phyloP scores from a whole-genome alignment of 2,329 filamentous ascomycete genomes.

The Penicillium sp. region DNA sequence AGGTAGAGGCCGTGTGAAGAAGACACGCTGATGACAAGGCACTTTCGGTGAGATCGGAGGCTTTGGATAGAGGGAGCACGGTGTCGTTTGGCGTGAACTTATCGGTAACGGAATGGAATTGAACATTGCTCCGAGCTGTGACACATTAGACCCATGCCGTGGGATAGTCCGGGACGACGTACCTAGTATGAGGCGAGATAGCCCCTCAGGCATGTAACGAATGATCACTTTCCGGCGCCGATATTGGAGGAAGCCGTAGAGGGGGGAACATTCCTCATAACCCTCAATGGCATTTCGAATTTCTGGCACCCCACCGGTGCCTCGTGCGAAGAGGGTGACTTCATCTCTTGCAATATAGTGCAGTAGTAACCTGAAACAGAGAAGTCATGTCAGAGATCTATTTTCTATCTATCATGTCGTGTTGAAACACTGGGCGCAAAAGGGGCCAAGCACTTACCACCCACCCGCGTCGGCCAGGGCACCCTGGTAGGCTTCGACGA shows the following conservation, averaged over 20 bases:
- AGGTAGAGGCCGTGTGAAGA: slow-evolving; percentile 82
- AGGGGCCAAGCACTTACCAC: slow-evolving; percentile 67
- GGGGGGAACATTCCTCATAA: slow-evolving; percentile 80
- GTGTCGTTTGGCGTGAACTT: slow-evolving; percentile 84
- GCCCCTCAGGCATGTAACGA: slow-evolving; percentile 88
- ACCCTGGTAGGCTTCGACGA: slow-evolving; percentile 82
- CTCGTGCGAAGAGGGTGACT: slow-evolving; percentile 73
- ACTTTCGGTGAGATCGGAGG: slow-evolving; percentile 82
- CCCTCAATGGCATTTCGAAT: slow-evolving; percentile 74
- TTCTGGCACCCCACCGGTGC: slow-evolving; percentile 80
- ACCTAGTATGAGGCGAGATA: slow-evolving; percentile 93
- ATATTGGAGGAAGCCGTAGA: slow-evolving; percentile 91
- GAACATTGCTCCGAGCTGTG: slow-evolving; percentile 76
- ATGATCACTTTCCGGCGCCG: slow-evolving; percentile 85
- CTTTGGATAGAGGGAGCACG: slow-evolving; percentile 71
- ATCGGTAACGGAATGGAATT: slow-evolving; percentile 63
- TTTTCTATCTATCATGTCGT: neutral
- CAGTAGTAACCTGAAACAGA: slow-evolving; percentile 76
- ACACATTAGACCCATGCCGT: slow-evolving; percentile 13
- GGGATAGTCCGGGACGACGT: slow-evolving; percentile 32
- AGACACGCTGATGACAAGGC: slow-evolving; percentile 86
- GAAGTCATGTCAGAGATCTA: slow-evolving; percentile 7
- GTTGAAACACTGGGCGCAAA: slow-evolving; percentile 2
- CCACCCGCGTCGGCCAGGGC: slow-evolving; percentile 82
- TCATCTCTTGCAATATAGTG: slow-evolving; percentile 90